These are phyloP conservation scores for Pyricularia grisea DNA, from an alignment of 2,329 filamentous ascomycete genomes.

Conservation along the genomic window DNA sequence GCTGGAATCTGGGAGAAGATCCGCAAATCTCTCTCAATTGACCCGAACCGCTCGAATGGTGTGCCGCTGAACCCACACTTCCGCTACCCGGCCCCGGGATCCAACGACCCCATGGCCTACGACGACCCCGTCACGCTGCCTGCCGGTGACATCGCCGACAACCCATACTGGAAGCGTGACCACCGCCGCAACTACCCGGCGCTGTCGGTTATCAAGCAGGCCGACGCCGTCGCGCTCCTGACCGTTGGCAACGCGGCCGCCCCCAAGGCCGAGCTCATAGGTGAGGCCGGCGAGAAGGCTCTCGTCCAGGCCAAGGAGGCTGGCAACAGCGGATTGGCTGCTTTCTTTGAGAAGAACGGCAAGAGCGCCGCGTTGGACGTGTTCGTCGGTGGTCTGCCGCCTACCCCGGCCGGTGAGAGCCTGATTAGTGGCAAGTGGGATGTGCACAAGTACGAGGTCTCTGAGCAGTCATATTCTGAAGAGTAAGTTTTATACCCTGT, in stretches of 20 bases:
- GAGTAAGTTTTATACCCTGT: conserved; percentile 40
- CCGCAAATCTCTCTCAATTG: conserved; percentile 69
- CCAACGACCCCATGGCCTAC: conserved; percentile 60
- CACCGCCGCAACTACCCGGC: conserved; percentile 71
- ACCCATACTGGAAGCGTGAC: conserved; percentile 96
- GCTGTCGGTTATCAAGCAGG: conserved; percentile 71
- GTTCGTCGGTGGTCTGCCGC: conserved; percentile 70
- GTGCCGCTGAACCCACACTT: conserved; percentile 88
- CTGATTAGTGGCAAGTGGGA: conserved; percentile 44
- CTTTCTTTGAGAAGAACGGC: conserved; percentile 55
- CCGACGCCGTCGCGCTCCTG: conserved; percentile 76
- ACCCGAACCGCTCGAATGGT: conserved; percentile 82
- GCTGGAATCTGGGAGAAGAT: conserved; percentile 79
- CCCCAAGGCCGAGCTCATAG: conserved; percentile 75
- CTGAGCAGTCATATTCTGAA: conserved; percentile 62
- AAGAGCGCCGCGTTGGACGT: conserved; percentile 44
- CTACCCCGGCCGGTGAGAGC: conserved; percentile 67
- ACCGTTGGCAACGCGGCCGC: conserved; percentile 71
- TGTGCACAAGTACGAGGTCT: conserved; percentile 59
- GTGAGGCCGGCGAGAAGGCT: conserved; percentile 48
- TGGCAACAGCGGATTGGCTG: conserved; percentile 62
- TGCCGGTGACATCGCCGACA: conserved; percentile 82
- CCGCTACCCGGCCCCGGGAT: conserved; percentile 76
- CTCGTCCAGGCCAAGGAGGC: conserved; percentile 69
- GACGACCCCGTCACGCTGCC: conserved; percentile 76